Evolutionary conservation across 495 filamentous ascomycete genomes (phyloP).

Genomic region (Penicillium lividum): DNA sequence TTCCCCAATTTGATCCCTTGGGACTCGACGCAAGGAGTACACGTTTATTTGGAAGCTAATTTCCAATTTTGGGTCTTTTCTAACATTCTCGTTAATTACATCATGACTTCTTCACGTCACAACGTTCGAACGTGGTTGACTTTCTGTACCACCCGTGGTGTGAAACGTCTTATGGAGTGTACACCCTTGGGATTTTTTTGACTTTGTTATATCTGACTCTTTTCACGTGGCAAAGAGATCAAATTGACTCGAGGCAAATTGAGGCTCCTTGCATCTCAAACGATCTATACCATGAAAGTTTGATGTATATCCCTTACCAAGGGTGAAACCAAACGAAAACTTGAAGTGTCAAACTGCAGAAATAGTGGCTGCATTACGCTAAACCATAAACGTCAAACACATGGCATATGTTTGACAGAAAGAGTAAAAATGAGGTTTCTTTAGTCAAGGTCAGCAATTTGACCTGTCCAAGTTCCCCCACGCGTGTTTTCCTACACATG

Average conservation of each 20-base stretch:
- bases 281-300: not conserved
- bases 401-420: slow-evolving; percentile 7
- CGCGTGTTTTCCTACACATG: slow-evolving; percentile 7
- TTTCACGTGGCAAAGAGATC: slow-evolving; percentile 12
- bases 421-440: too few species aligned
- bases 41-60: not conserved
- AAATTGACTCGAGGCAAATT: not conserved
- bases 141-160: slow-evolving; percentile 6
- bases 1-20: not conserved
- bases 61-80: not conserved
- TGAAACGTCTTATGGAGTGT: not conserved
- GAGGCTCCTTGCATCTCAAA: slow-evolving; percentile 5
- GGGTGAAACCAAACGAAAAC: not conserved
- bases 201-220: not conserved
- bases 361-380: slow-evolving; percentile 2
- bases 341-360: slow-evolving; percentile 3
- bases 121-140: slow-evolving; percentile 11
- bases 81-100: slow-evolving; percentile 4
- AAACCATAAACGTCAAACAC: slow-evolving; percentile 9
- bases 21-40: slow-evolving; percentile 7
- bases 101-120: slow-evolving; percentile 15
- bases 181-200: not conserved
- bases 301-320: not conserved
- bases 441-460: not conserved
- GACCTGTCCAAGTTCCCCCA: slow-evolving; percentile 4